A percentile compares a stretch with the other conserved stretches of the same genome.
Evolutionary conservation across 2,329 filamentous ascomycete species (phyloP).

Genomic region (Microsporum canis): DNA sequence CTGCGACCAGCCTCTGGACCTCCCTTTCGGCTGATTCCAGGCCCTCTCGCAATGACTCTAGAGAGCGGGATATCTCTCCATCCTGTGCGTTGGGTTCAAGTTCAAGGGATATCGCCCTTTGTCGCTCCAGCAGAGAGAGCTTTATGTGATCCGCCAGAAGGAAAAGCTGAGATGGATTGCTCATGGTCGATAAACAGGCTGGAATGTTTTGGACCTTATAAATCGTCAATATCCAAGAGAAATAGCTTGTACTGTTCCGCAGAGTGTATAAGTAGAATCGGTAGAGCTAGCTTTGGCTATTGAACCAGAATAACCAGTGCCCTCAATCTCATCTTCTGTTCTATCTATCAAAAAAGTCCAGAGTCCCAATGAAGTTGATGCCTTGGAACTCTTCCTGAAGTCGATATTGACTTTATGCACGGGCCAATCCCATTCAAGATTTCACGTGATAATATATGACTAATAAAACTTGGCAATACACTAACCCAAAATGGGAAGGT

Average conservation of each 20-base stretch:
- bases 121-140: slow-evolving; percentile 81
- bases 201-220: not conserved
- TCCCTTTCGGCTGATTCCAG: slow-evolving; percentile 59
- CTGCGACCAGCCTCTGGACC: slow-evolving; percentile 51
- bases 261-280: not conserved
- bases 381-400: not conserved
- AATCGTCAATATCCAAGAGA: not conserved
- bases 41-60: slow-evolving; percentile 76
- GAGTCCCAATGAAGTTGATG: too few relatives aligned
- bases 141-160: slow-evolving; percentile 95
- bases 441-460: not conserved
- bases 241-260: not conserved
- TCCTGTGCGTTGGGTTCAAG: slow-evolving; percentile 72
- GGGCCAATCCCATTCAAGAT: not conserved
- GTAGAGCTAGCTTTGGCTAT: not conserved
- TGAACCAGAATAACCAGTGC: not conserved
- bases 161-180: slow-evolving; percentile 62
- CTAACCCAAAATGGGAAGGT: not conserved
- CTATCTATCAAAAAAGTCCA: not conserved
- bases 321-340: not conserved
- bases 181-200: slow-evolving; percentile 24
- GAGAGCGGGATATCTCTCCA: slow-evolving; percentile 73
- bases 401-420: not conserved
- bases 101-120: slow-evolving; percentile 70
- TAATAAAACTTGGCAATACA: not conserved